Percentiles rank a stretch among this genome's conserved stretches.
Conservation (phyloP, 2,329 filamentous ascomycete species). For the Ampelomyces quisqualis region DNA sequence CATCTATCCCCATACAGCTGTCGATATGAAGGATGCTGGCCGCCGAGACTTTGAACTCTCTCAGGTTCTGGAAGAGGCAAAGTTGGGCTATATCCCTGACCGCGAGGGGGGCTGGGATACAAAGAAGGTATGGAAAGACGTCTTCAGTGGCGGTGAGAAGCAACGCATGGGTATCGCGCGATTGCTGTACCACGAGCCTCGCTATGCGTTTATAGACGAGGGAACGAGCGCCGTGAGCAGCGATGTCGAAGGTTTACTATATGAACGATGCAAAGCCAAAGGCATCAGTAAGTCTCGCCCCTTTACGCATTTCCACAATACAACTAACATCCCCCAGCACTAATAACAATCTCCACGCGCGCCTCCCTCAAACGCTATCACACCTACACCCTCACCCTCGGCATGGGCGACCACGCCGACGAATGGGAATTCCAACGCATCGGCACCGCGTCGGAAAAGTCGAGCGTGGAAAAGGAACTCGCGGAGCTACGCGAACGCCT, state of each 20-base stretch:
- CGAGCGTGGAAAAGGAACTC: slow-evolving; percentile 88
- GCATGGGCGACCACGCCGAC: slow-evolving; percentile 75
- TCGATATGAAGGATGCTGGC: slow-evolving; percentile 85
- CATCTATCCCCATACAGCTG: slow-evolving; percentile 92
- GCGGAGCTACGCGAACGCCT: slow-evolving; percentile 79
- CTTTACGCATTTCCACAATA: not conserved
- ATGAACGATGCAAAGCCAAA: slow-evolving; percentile 87
- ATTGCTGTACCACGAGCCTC: slow-evolving; percentile 89
- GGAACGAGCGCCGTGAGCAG: slow-evolving; percentile 91
- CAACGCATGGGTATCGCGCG: slow-evolving; percentile 91
- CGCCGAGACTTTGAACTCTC: slow-evolving; percentile 77
- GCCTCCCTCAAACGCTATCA: slow-evolving; percentile 96
- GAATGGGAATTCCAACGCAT: slow-evolving; percentile 94
- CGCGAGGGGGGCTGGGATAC: slow-evolving; percentile 97
- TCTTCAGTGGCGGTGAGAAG: slow-evolving; percentile 96
- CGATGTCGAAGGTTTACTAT: slow-evolving; percentile 90
- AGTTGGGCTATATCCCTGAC: slow-evolving; percentile 83
- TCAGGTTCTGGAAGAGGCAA: slow-evolving; percentile 76
- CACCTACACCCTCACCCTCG: slow-evolving; percentile 83
- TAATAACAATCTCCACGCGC: slow-evolving; percentile 94
- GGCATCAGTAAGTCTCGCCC: slow-evolving; percentile 74
- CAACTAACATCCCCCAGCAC: slow-evolving; percentile 51
- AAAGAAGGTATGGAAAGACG: slow-evolving; percentile 97
- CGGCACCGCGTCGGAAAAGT: slow-evolving; percentile 89
- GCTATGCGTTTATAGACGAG: slow-evolving; percentile 93